Percentiles rank a stretch among this genome's conserved stretches.
phyloP scores from a whole-genome alignment of 441 rosid genomes.

The Kokia cookei region DNA sequence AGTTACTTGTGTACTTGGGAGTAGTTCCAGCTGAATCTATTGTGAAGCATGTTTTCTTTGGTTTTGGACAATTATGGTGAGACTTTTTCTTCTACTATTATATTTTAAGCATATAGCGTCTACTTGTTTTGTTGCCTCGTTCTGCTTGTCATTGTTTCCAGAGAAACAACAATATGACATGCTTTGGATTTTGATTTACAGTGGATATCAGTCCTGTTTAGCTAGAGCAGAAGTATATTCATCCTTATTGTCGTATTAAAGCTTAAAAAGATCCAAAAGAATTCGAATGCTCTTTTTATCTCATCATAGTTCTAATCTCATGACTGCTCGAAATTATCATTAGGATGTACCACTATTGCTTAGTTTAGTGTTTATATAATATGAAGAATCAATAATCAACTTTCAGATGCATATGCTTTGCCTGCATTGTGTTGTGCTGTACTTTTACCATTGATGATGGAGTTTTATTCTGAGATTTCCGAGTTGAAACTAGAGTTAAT shows the following conservation, averaged over 20 bases:
- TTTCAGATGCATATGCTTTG: not conserved
- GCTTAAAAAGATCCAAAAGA: not conserved
- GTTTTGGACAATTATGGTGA: not conserved
- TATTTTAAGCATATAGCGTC: not conserved
- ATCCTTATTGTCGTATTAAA: not conserved
- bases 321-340: not conserved
- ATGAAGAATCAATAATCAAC: not conserved
- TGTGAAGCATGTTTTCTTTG: not conserved
- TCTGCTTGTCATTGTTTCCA: not conserved
- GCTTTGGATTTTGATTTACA: not conserved
- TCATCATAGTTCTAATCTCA: not conserved
- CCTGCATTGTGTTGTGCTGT: not conserved
- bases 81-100: not conserved
- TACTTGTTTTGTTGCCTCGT: not conserved
- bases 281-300: not conserved
- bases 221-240: not conserved
- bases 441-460: not conserved
- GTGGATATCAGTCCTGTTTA: not conserved
- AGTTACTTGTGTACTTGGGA: not conserved
- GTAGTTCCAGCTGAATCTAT: not conserved
- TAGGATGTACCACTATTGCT: not conserved
- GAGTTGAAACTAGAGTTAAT: not conserved
- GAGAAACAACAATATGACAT: not conserved
- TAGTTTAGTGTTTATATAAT: not conserved
- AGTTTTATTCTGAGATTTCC: not conserved